These are phyloP conservation scores for Solanum dulcamara DNA, from an alignment of 257 asterid species.

Conservation along the genomic window DNA sequence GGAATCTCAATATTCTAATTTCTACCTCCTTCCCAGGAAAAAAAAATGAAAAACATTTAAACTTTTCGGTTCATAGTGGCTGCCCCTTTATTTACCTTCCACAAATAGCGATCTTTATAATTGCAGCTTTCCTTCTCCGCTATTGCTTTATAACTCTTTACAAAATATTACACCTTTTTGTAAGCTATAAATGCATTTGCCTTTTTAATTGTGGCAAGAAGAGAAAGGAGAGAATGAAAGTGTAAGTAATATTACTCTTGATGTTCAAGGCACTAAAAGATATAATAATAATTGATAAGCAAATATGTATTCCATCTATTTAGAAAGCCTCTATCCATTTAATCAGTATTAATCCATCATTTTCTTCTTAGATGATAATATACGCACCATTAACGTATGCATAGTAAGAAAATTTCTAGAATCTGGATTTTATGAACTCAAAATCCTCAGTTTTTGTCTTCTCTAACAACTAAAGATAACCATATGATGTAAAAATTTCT, in stretches of 20 bases:
- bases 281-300: not conserved
- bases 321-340: not conserved
- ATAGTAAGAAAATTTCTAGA: not conserved
- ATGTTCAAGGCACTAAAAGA: not conserved
- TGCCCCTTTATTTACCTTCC: not conserved
- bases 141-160: not conserved
- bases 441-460: not conserved
- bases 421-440: not conserved
- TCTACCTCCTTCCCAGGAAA: not conserved
- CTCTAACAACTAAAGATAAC: not conserved
- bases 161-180: not conserved
- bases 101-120: not conserved
- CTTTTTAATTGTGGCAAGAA: too few species aligned
- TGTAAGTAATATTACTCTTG: not conserved
- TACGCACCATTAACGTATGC: too few species aligned
- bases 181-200: not conserved
- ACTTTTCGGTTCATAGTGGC: not conserved
- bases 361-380: too few species aligned
- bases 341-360: too few species aligned
- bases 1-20: not conserved
- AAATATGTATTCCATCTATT: not conserved
- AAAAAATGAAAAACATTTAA: not conserved
- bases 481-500: not conserved
- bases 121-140: not conserved
- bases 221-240: too few species aligned